Evolutionary conservation across 192 early-diverging fungal genomes (phyloP), one percentile per base, ranked within the genome.

Genomic region (Chytriomyces sp.): DNA sequence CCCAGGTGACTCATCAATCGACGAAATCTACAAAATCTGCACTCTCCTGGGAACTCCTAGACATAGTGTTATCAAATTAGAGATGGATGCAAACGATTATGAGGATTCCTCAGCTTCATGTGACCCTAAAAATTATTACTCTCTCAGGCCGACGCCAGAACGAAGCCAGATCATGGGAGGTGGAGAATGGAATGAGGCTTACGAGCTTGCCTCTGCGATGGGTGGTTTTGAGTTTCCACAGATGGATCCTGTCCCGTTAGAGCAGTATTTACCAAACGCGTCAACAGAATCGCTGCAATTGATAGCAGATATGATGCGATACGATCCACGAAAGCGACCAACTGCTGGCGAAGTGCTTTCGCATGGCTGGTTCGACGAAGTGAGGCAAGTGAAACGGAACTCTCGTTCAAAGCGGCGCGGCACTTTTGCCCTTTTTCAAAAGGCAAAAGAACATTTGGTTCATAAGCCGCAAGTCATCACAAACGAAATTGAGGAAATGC

Each of bases 1-100:
- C 63, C 94, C 94, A 0, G 94, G 94, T 2, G 78, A 79, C 41
- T 89, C 86, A 44, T 93, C 94, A 80, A 81, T 95, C 28, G 94
- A 95, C 77, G 92, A 95, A 75, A 72, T 95, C 19, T 85, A 77
- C 38, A 81, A 90, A 44, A 95, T 93, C 36, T 92, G 89, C 52
- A 75, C 83, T 38, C 75, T 93, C 1, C 77, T 93, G 14, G 93
- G 93, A 19, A 85, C 76, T 40, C 93, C 93, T 6, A n/a, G n/a
- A n/a, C n/a, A n/a, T n/a, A n/a, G n/a, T n/a, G n/a, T n/a, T n/a
- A n/a, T n/a, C n/a, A 14, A 54, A 3, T 31, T 4, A 39, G 28
- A 58, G 14, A 32, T 1, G 2, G 26, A 58, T 32, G 14, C 26
- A 25, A 6, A n/a, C 5, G 34, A 55, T 38, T 28, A 39, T 12